Evolutionary conservation across 495 filamentous ascomycete genomes (phyloP).

Genomic region (Penicillium taxi): DNA sequence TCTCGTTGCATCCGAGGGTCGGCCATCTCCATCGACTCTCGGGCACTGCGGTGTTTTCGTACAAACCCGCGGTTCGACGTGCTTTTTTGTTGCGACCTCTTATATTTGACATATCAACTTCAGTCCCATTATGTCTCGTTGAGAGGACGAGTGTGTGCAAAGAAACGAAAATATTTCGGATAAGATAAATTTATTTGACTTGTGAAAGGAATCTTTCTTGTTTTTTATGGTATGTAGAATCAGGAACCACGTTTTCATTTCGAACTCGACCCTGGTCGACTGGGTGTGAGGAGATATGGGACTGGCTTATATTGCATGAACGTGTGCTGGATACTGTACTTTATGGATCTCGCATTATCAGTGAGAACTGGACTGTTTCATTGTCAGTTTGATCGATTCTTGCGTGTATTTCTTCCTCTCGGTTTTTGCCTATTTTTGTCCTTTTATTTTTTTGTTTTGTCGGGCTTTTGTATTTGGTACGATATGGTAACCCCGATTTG

Average conservation of each 20-base stretch:
- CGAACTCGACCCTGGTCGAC: constrained; percentile 12
- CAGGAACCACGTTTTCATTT: constrained; percentile 6
- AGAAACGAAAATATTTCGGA: constrained; percentile 15
- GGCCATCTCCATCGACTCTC: background rate
- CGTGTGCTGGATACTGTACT: constrained; percentile 27
- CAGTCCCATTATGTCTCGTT: constrained; percentile 4
- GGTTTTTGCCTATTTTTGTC: constrained; percentile 3
- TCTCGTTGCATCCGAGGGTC: constrained; percentile 11
- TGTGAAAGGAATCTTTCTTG: constrained; percentile 9
- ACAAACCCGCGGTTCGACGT: constrained; percentile 3
- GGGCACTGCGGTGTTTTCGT: background rate
- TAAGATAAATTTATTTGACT: constrained; percentile 18
- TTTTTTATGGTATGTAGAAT: constrained; percentile 22
- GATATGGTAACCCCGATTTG: constrained; percentile 14
- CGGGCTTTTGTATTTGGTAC: constrained; percentile 11
- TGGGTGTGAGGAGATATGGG: constrained; percentile 25
- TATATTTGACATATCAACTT: constrained; percentile 9
- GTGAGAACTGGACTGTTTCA: constrained; percentile 7
- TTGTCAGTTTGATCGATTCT: constrained; percentile 7
- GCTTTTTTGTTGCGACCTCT: constrained; percentile 4
- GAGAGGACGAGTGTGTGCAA: constrained; percentile 7
- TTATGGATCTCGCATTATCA: constrained; percentile 20
- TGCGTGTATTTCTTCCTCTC: constrained; percentile 1
- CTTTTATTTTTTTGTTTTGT: constrained; percentile 10
- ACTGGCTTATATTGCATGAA: constrained; percentile 28